A percentile compares a stretch with the other conserved stretches of the same genome.
Conservation (phyloP, 2,329 filamentous ascomycete genomes). For the Ceratocystis harringtonii region DNA sequence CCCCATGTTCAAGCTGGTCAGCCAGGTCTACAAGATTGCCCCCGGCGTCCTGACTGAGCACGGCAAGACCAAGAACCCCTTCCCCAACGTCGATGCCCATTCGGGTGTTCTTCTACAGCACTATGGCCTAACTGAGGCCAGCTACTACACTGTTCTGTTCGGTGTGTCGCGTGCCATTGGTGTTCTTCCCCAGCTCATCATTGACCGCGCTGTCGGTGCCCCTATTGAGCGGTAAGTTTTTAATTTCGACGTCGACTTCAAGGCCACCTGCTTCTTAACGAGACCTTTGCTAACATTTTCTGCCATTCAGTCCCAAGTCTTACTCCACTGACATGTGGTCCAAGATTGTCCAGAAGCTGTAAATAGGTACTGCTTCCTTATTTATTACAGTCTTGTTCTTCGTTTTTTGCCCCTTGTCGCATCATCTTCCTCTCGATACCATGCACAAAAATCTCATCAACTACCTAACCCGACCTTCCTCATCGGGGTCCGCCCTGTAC, state of each 20-base stretch:
- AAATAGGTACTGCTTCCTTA: conserved; percentile 29
- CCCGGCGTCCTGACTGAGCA: conserved; percentile 96
- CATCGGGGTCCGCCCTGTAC: conserved; percentile 15
- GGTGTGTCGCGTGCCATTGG: conserved; percentile 95
- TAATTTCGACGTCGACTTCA: not conserved
- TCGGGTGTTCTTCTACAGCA: conserved; percentile 98
- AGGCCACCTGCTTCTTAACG: not conserved
- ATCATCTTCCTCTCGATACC: conserved; percentile 5
- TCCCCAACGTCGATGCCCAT: conserved; percentile 97
- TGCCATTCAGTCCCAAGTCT: conserved; percentile 55
- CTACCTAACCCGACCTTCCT: conserved; percentile 10
- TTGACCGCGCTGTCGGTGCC: conserved; percentile 91
- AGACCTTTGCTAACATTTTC: conserved; percentile 14
- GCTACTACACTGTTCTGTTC: conserved; percentile 99
- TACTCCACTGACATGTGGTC: conserved; percentile 96
- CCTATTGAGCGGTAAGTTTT: conserved; percentile 66
- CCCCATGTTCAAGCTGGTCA: conserved; percentile 99
- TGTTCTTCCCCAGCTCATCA: conserved; percentile 98
- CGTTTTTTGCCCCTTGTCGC: conserved; percentile 1
- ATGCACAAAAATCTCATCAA: conserved; percentile 4
- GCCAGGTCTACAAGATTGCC: conserved; percentile 99
- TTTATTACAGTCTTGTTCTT: conserved; percentile 1
- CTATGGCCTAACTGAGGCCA: conserved; percentile 97
- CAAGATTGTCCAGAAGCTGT: conserved; percentile 86
- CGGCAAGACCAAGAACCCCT: conserved; percentile 99